A percentile compares a stretch with the other conserved stretches of the same genome.
Conservation (phyloP, 495 filamentous ascomycete species). For the Trichodelitschia bisporula region DNA sequence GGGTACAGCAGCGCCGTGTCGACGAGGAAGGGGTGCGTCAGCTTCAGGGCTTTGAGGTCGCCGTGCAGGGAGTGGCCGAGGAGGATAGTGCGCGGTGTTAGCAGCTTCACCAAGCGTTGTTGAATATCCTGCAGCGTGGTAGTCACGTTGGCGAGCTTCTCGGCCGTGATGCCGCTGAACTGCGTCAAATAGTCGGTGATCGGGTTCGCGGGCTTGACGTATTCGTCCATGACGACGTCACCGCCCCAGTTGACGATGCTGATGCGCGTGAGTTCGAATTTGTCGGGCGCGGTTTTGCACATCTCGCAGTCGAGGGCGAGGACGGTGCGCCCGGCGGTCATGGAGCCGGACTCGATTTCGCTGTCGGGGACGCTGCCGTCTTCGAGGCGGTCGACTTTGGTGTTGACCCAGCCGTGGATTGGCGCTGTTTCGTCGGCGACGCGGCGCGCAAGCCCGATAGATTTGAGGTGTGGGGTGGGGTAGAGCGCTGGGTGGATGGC, state of each 20-base stretch:
- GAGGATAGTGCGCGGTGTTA: constrained; percentile 55
- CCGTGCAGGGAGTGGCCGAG: constrained; percentile 83
- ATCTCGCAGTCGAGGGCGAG: constrained; percentile 88
- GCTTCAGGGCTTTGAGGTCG: constrained; percentile 56
- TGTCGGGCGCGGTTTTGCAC: constrained; percentile 55
- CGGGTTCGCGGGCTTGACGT: constrained; percentile 69
- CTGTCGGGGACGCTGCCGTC: constrained; percentile 39
- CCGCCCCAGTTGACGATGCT: constrained; percentile 74
- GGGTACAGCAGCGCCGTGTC: constrained; percentile 76
- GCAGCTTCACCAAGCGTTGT: constrained; percentile 38
- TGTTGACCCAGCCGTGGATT: constrained; percentile 81
- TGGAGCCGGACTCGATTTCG: constrained; percentile 52
- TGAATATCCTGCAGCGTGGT: constrained; percentile 76
- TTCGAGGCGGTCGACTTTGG: constrained; percentile 34
- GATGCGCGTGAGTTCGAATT: constrained; percentile 65
- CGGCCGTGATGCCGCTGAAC: constrained; percentile 64
- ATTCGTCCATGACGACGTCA: constrained; percentile 54
- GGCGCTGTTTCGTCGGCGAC: no score
- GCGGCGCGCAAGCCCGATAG: no score
- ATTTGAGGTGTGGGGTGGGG: constrained; percentile 18
- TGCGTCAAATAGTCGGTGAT: constrained; percentile 79
- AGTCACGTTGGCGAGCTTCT: constrained; percentile 52
- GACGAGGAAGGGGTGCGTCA: constrained; percentile 79
- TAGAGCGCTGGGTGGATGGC: constrained; percentile 50
- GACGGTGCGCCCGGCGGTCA: constrained; percentile 63